A percentile compares a stretch with the other conserved stretches of the same genome.
These are phyloP conservation scores for Arachnomyces sp. DNA, from an alignment of 2,329 filamentous ascomycete genomes.

Conservation along the genomic window DNA sequence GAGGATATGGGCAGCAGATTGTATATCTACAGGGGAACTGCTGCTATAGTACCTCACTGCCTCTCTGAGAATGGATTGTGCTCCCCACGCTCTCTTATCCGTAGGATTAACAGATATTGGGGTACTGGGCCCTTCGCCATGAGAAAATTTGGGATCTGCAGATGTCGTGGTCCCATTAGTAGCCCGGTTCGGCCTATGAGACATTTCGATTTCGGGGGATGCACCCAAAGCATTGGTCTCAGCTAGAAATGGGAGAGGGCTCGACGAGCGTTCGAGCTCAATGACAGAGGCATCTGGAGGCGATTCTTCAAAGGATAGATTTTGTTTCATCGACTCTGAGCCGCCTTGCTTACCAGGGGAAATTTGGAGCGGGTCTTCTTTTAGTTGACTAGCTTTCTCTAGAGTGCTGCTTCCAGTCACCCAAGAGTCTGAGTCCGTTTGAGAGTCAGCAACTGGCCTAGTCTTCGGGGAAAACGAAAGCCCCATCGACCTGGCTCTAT, in stretches of 20 bases:
- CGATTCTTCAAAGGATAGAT: conserved; percentile 21
- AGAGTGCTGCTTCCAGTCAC: conserved; percentile 11
- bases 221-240: conserved; percentile 18
- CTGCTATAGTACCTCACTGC: conserved; percentile 34
- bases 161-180: too few species aligned
- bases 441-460: conserved; percentile 17
- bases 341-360: conserved; percentile 7
- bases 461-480: conserved; percentile 40
- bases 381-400: conserved; percentile 12
- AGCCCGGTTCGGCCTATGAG: too few species aligned
- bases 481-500: conserved; percentile 45
- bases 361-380: conserved; percentile 9
- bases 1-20: conserved; percentile 35
- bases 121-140: conserved; percentile 16
- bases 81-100: conserved; percentile 32
- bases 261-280: conserved; percentile 40
- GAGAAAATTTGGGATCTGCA: too few species aligned
- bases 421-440: conserved; percentile 17
- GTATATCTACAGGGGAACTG: conserved; percentile 30
- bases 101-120: conserved; percentile 25
- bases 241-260: conserved; percentile 28
- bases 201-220: too few species aligned
- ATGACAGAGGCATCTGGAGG: conserved; percentile 18
- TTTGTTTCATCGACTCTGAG: conserved; percentile 15
- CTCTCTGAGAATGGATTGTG: conserved; percentile 31